phyloP scores from a whole-genome alignment of 2,329 filamentous ascomycete genomes.

The Xylaria sp. region DNA sequence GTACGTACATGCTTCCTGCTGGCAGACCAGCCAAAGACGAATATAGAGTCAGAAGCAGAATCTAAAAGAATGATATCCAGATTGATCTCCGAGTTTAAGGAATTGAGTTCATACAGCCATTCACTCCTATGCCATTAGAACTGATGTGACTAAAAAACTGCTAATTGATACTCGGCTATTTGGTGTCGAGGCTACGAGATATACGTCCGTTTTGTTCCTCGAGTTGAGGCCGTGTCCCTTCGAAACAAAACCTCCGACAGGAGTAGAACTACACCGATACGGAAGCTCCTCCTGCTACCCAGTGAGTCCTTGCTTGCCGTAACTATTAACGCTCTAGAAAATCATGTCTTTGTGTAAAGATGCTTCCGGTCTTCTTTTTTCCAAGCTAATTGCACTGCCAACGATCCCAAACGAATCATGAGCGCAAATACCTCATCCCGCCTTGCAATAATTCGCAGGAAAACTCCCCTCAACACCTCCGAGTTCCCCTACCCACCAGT shows the following conservation, averaged over 20 bases:
- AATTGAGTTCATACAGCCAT: too few relatives aligned
- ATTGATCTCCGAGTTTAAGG: neutral
- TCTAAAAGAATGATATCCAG: slow-evolving; percentile 8
- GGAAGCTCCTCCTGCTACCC: neutral
- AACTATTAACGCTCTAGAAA: neutral
- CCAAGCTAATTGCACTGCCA: neutral
- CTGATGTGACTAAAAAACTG: neutral
- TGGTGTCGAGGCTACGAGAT: neutral
- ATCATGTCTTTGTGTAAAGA: slow-evolving; percentile 1
- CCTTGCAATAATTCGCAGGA: slow-evolving; percentile 83
- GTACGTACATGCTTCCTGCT: neutral
- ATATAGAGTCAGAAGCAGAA: neutral
- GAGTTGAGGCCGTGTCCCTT: neutral
- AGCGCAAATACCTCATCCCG: slow-evolving; percentile 41
- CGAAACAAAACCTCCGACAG: neutral
- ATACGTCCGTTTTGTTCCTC: neutral
- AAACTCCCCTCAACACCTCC: slow-evolving; percentile 76
- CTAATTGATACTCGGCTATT: neutral
- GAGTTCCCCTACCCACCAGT: slow-evolving; percentile 89
- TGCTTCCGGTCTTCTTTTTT: neutral
- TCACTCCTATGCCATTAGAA: neutral
- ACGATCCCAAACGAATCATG: neutral
- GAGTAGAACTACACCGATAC: neutral
- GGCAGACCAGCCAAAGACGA: neutral
- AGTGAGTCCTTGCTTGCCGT: neutral